Base-by-base conservation (phyloP, 2,329 filamentous ascomycete species). In the Eutypella sp. region DNA sequence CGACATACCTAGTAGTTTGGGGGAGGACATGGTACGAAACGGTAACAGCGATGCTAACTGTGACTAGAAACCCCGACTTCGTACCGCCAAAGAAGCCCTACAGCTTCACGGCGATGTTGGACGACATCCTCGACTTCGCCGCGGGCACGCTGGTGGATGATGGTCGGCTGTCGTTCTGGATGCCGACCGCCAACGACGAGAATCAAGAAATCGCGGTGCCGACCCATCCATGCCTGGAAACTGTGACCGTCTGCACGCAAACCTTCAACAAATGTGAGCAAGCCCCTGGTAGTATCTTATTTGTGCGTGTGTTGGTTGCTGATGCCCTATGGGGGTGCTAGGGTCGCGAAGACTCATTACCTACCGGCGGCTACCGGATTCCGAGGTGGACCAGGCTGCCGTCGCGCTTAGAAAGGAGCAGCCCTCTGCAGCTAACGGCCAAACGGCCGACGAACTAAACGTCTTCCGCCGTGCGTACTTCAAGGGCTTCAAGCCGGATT, bases 111-210 rank as follows among this genome's bases (percentile, higher is more conserved):
- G 85, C 88, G 5, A 90, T 99, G 81, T 76, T 96, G 18, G 84
- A 90, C 58, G 90, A 97, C 63, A 89, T 99, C 43, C 76, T 97
- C 5, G 77, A 83, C 18, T 97, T 99, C 60, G 84, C 89, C 5
- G 78, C 83, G 1, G 73, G 79, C 11, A 88, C 84, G 1, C 74
- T 99, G 1, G 87, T 96, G 7, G 83, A 89, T 43, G 69, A 81
- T 51, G 93, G 89, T 0, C 76, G 93, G 23, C 65, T 99, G 9
- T 88, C 87, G 7, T 95, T 99, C 73, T 99, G 93, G 93, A 95
- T 97, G 88, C 93, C 93, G 0, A 95, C 90, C 0, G 85, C 89
- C 23, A 90, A 89, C 60, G 84, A 87, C 49, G 79, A 89, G 55
- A 78, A 89, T 40, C 79, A 85, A 47, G 87, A 92, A 60, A 81